Conservation (phyloP, 179 eudicot genomes). For the Amaranthus tricolor region DNA sequence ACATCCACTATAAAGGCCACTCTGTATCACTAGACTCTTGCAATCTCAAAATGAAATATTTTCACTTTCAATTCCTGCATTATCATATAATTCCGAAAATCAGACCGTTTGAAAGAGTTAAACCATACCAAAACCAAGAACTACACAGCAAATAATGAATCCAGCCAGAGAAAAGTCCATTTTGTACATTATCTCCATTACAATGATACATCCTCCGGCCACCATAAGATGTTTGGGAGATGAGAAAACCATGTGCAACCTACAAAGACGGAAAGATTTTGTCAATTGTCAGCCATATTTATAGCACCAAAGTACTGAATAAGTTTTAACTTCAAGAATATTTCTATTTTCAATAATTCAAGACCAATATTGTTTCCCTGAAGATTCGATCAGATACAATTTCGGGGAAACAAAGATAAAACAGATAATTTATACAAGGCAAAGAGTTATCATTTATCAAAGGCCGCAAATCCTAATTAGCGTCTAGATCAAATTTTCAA, state of each 20-base stretch:
- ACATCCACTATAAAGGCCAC: neutral
- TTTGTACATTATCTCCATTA: constrained; percentile 74
- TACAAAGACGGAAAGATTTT: constrained; percentile 31
- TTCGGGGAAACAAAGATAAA: neutral
- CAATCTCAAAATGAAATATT: neutral
- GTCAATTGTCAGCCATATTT: constrained; percentile 19
- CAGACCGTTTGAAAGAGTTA: neutral
- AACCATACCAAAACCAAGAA: constrained; percentile 78
- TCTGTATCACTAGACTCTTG: neutral
- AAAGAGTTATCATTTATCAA: neutral
- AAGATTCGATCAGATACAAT: neutral
- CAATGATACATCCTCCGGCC: constrained; percentile 81
- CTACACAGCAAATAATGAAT: constrained; percentile 65
- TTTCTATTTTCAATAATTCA: neutral
- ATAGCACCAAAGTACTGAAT: neutral
- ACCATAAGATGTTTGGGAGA: constrained; percentile 92
- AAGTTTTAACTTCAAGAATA: no score
- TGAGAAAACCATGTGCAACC: constrained; percentile 97
- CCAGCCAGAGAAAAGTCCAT: constrained; percentile 85
- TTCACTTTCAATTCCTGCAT: neutral
- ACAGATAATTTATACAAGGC: neutral
- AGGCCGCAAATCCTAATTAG: neutral
- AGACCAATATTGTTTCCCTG: neutral
- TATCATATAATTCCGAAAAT: neutral
- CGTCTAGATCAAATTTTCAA: neutral